phyloP scores from a whole-genome alignment of 2,329 filamentous ascomycete species.

The Didymella segeticola region DNA sequence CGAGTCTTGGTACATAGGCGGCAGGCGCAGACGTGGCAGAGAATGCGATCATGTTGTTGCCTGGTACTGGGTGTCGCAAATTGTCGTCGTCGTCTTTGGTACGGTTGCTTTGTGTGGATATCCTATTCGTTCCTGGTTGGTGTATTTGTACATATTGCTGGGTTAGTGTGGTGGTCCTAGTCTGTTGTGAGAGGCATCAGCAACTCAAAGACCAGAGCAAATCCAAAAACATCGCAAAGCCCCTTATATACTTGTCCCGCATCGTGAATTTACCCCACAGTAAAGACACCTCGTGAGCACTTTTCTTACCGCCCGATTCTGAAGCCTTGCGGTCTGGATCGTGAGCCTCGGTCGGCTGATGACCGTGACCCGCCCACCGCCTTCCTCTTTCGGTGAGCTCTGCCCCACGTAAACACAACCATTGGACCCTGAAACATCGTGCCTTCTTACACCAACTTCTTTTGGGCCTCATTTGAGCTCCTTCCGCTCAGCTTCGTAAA shows the following conservation, averaged over 20 bases:
- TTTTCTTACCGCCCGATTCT: constrained; percentile 20
- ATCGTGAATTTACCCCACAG: constrained; percentile 19
- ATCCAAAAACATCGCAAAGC: constrained; percentile 32
- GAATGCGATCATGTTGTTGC: constrained; percentile 31
- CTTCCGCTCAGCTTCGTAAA: constrained; percentile 1
- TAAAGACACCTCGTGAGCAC: constrained; percentile 24
- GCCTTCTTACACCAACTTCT: constrained; percentile 18
- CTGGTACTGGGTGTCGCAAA: constrained; percentile 18
- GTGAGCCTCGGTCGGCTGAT: constrained; percentile 32
- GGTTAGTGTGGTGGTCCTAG: neutral
- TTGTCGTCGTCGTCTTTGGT: constrained; percentile 10
- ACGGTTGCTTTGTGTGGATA: constrained; percentile 2
- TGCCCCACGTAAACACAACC: constrained; percentile 19
- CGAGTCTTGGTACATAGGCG: constrained; percentile 35
- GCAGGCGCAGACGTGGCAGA: constrained; percentile 20
- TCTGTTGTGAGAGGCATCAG: neutral
- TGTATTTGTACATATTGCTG: constrained; percentile 16
- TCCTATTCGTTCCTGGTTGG: constrained; percentile 6
- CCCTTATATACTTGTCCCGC: constrained; percentile 15
- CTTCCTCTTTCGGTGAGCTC: constrained; percentile 26
- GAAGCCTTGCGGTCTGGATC: constrained; percentile 39
- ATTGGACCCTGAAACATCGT: constrained; percentile 31
- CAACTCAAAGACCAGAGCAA: neutral
- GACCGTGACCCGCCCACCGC: constrained; percentile 32
- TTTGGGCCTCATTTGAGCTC: constrained; percentile 6